Percentiles rank a stretch among this genome's conserved stretches.
Evolutionary conservation across 495 filamentous ascomycete species (phyloP).

Genomic region (Trichoderma reesei): DNA sequence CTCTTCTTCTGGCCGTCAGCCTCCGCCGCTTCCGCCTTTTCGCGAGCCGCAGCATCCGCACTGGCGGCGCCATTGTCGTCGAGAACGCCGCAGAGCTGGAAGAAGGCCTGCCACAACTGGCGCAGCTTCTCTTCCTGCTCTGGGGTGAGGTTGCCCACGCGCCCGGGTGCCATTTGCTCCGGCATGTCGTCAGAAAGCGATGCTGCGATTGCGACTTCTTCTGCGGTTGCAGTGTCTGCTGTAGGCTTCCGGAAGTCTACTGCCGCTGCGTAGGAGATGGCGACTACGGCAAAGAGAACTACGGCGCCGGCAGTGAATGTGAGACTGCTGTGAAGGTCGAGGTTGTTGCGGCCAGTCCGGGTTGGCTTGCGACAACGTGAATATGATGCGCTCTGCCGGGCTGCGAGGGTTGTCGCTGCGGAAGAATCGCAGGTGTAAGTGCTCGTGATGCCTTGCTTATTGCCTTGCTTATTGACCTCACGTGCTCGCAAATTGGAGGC

Average conservation of each 20-base stretch:
- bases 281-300: background rate
- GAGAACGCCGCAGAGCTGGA: conserved; percentile 70
- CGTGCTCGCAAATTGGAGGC: background rate
- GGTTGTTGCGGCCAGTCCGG: background rate
- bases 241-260: background rate
- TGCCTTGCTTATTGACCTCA: background rate
- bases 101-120: conserved; percentile 70
- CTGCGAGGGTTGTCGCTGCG: background rate
- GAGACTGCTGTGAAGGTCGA: background rate
- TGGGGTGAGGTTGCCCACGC: conserved; percentile 75
- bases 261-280: background rate
- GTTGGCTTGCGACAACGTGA: background rate
- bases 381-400: background rate
- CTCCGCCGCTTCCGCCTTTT: conserved; percentile 14
- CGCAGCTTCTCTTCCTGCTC: conserved; percentile 84
- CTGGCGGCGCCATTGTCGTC: conserved; percentile 22
- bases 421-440: background rate
- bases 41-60: conserved; percentile 7
- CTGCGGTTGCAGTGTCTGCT: background rate
- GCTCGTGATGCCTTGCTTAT: too few relatives aligned
- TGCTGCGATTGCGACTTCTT: background rate
- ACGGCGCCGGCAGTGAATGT: background rate
- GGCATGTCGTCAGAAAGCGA: conserved; percentile 21
- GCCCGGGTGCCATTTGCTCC: conserved; percentile 51
- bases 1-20: conserved; percentile 58